Evolutionary conservation across 441 rosid genomes (phyloP).

Genomic region (Erysimum cheiri): DNA sequence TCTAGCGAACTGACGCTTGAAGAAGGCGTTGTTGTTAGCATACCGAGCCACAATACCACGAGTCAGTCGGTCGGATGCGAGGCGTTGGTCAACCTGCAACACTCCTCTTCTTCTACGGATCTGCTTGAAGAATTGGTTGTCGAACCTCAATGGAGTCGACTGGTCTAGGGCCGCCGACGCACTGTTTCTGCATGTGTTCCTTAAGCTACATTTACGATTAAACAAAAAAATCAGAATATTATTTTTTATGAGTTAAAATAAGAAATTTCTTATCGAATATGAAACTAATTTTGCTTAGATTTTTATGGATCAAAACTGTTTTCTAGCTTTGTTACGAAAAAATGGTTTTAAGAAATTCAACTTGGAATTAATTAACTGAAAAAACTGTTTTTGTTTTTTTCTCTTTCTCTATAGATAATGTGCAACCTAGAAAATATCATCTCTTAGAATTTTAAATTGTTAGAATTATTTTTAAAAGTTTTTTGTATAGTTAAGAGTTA

Average conservation of each 20-base stretch:
- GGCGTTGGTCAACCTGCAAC: constrained; percentile 64
- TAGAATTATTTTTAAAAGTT: too few species aligned
- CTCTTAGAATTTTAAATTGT: neutral
- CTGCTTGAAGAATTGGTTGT: constrained; percentile 58
- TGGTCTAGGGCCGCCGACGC: constrained; percentile 67
- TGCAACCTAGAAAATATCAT: neutral
- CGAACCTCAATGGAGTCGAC: constrained; percentile 54
- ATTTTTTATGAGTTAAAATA: neutral
- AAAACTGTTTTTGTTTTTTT: too few species aligned
- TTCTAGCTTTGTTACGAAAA: neutral
- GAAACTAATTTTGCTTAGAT: neutral
- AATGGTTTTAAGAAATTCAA: neutral
- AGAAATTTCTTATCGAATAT: neutral
- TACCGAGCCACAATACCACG: constrained; percentile 56
- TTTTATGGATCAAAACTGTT: neutral
- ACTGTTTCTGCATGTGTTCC: constrained; percentile 48
- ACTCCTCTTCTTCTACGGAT: constrained; percentile 57
- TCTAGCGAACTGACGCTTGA: constrained; percentile 55
- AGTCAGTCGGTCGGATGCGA: constrained; percentile 49
- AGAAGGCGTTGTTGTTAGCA: constrained; percentile 47
- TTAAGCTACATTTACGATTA: constrained; percentile 40
- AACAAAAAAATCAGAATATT: neutral
- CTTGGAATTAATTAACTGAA: neutral
- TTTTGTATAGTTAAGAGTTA: too few species aligned
- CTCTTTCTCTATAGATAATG: neutral